Evolutionary conservation across 176 grass and related monocot genomes (phyloP).

Genomic region (Triticum turgidum): DNA sequence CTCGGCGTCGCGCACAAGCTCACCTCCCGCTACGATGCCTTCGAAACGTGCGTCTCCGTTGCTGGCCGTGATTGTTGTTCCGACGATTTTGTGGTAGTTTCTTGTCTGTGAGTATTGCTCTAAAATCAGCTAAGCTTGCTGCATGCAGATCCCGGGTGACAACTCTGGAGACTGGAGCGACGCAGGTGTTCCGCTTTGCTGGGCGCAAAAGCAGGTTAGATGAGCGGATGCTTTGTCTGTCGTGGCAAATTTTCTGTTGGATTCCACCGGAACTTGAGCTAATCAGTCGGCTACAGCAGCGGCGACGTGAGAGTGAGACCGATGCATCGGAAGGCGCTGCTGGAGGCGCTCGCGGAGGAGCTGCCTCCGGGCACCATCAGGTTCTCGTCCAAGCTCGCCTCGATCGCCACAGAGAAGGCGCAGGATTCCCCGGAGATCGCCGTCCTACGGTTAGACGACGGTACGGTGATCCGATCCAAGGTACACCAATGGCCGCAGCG

Average conservation of each 20-base stretch:
- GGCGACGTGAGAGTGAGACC: slow-evolving; percentile 20
- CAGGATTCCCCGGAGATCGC: slow-evolving; percentile 24
- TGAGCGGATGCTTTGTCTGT: background rate
- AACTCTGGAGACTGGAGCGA: slow-evolving; percentile 48
- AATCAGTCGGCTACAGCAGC: background rate
- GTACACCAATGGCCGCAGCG: slow-evolving; percentile 12
- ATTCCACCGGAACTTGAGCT: background rate
- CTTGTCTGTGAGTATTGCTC: background rate
- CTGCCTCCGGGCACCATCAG: slow-evolving; percentile 57
- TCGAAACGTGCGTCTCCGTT: slow-evolving; percentile 18
- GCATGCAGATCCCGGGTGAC: slow-evolving; percentile 36
- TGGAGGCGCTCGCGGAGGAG: slow-evolving; percentile 64
- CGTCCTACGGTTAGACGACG: slow-evolving; percentile 56
- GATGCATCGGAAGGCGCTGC: slow-evolving; percentile 47
- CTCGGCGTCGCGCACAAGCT: slow-evolving; percentile 65
- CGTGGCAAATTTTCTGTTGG: background rate
- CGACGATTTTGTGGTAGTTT: background rate
- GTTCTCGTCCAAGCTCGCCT: slow-evolving; percentile 60
- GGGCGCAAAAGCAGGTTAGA: slow-evolving; percentile 37
- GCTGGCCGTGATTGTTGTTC: background rate
- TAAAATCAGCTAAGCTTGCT: background rate
- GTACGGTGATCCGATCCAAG: slow-evolving; percentile 61
- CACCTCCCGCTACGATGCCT: slow-evolving; percentile 19
- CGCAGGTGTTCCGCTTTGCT: slow-evolving; percentile 40
- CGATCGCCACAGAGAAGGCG: slow-evolving; percentile 33